Base-by-base conservation (phyloP, 2,329 filamentous ascomycete species). In the Xylaria sp. region DNA sequence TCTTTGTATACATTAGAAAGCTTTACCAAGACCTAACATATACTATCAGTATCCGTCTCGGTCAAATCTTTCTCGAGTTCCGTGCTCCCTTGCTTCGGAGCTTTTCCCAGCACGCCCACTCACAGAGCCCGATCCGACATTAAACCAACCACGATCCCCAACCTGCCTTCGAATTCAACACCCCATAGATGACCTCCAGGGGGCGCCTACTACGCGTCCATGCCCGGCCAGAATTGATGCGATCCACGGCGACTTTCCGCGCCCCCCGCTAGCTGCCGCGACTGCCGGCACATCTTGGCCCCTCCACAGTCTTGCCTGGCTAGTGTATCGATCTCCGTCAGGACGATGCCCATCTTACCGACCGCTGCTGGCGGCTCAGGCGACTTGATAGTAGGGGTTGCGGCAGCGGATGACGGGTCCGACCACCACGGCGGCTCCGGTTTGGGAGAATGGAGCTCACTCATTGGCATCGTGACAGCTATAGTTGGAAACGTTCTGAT, bases 401-500 rank as follows among this genome's bases (percentile, higher is more conserved):
- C 57, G 39, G 39, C 66, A 14, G 73, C 75, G 50, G 70, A 51
- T 56, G 74, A 72, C 53, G 63, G 65, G 45, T 70, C 69, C 48
- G 76, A 75, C 62, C 77, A 82, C 42, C 78, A 80, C 36, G 83
- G 82, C 55, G 64, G 62, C 50, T 83, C 86, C 61, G 83, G 85
- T 8, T 79, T 90, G 27, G 85, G 88, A 72, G 84, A 90, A 79
- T 98, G 95, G 94, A 97, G 94, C 55, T 97, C 94, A 30, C 84
- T 98, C 62, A 98, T 99, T 77, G 96, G 96, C 74, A 98, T 99
- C 76, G 82, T 95, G 62, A 97, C 94, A 2, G 94, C 96, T 59
- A 97, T 99, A 76, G 87, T 92, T 60, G 96, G 96, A 64, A 99
- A 99, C 76, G 84, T 98, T 39, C 86, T 99, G 61, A 98, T 99